Evolutionary conservation across 176 grass and related monocot genomes (phyloP), one percentile per base, ranked within the genome.

Genomic region (Oryza rufipogon): DNA sequence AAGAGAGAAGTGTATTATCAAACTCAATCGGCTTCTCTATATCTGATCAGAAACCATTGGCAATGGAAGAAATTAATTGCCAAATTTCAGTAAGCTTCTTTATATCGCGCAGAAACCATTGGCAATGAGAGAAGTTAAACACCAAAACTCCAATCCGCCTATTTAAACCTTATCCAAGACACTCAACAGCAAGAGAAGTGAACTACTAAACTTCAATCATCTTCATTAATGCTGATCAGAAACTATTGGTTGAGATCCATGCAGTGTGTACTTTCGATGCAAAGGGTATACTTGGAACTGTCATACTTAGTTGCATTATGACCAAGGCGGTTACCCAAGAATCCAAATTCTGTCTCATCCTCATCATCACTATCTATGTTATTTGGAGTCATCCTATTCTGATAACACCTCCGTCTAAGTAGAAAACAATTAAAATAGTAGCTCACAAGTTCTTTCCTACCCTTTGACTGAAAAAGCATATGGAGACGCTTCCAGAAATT

Each of bases 341-440:
- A 87, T 74, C 82, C 63, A 70, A 91, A 89, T 67, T 93, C 85
- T 34, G 75, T 86, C 38, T 92, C 87, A 49, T 94, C 89, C 15
- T 97, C 95, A 61, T 93, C 92, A 91, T 98, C 95, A 80, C 95
- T 97, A 52, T 97, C 90, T 65, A 93, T 93, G 9, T 85, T 85
- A 32, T 74, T 75, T 76, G 91, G 91, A 69, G 88, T 76, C 14
- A 89, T 81, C 71, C 87, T 86, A 77, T 98, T 98, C 44, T 98
- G 95, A 30, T 91, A 95, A 73, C 87, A 89, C 81, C 92, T 81
- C 71, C 95, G 39, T 42, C 89, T 87, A 84, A 95, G 79, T 17
- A 98, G 66, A 95, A 95, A 96, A 73, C 92, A 90, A 77, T 93
- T 92, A 75, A 96, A 96, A 83, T 96, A 96, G 82, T 96, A 96